A percentile compares a stretch with the other conserved stretches of the same genome.
Evolutionary conservation across 495 filamentous ascomycete species (phyloP).

Genomic region (Wilcoxina mikolae): DNA sequence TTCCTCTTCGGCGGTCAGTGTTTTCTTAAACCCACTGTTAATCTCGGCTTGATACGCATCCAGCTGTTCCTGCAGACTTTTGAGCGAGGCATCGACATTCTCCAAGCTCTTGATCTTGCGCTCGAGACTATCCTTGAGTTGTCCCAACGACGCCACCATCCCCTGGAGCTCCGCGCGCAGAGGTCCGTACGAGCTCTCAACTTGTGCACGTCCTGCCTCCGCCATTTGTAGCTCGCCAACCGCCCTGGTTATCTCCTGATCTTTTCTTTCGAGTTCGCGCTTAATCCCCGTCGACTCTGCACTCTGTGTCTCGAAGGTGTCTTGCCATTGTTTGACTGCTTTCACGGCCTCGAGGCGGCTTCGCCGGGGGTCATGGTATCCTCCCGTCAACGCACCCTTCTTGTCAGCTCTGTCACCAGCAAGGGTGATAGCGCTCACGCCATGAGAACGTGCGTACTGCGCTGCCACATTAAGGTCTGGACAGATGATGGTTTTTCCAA

Average conservation of each 20-base stretch:
- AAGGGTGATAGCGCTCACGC: slow-evolving; percentile 80
- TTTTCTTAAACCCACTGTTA: slow-evolving; percentile 78
- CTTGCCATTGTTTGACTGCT: slow-evolving; percentile 56
- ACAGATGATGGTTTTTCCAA: slow-evolving; percentile 90
- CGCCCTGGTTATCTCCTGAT: slow-evolving; percentile 73
- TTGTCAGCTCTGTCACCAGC: slow-evolving; percentile 90
- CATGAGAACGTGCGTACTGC: slow-evolving; percentile 80
- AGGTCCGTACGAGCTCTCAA: slow-evolving; percentile 71
- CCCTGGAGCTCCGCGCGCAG: slow-evolving; percentile 55
- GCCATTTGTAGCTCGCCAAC: slow-evolving; percentile 68
- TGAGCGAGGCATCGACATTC: slow-evolving; percentile 62
- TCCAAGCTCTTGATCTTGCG: slow-evolving; percentile 50
- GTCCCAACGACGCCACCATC: slow-evolving; percentile 56
- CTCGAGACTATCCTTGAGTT: slow-evolving; percentile 59
- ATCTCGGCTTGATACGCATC: slow-evolving; percentile 62
- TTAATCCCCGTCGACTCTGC: slow-evolving; percentile 42
- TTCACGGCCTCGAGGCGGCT: slow-evolving; percentile 75
- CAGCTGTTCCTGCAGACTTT: slow-evolving; percentile 58
- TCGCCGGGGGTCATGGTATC: slow-evolving; percentile 68
- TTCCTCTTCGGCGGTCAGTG: slow-evolving; percentile 70
- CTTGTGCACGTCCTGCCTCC: slow-evolving; percentile 60
- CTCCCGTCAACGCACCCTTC: slow-evolving; percentile 85
- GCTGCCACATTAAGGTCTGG: slow-evolving; percentile 71
- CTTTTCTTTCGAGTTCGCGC: slow-evolving; percentile 54
- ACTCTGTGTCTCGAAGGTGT: slow-evolving; percentile 53